phyloP scores from a whole-genome alignment of 257 asterid species.

The Solanum bukasovii region DNA sequence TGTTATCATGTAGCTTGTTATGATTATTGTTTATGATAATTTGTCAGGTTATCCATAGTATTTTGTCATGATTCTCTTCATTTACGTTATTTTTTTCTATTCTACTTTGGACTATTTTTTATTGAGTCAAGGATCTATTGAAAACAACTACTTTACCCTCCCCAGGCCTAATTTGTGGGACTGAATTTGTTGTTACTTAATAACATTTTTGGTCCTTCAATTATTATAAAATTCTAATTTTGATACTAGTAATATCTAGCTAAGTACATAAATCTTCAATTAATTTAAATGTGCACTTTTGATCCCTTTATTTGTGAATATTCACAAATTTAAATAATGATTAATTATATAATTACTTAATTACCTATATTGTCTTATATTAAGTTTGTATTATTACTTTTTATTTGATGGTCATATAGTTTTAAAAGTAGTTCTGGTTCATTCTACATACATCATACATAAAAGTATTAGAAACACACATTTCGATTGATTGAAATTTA shows the following conservation, averaged over 20 bases:
- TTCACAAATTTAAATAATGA: background rate
- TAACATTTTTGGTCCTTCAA: background rate
- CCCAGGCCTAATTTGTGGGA: too few relatives aligned
- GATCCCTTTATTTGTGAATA: background rate
- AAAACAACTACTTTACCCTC: background rate
- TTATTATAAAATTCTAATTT: background rate
- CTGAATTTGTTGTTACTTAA: too few relatives aligned
- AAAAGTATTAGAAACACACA: background rate
- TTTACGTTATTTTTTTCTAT: too few relatives aligned
- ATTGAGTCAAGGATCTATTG: background rate
- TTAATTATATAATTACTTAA: background rate
- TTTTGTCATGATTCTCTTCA: background rate
- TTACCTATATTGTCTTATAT: background rate
- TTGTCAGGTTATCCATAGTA: too few relatives aligned
- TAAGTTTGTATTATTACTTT: background rate
- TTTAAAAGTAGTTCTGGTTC: background rate
- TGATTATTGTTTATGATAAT: background rate
- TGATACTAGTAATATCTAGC: background rate
- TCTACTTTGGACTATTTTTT: too few relatives aligned
- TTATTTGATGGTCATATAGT: background rate
- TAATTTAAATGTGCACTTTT: background rate
- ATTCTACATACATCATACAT: background rate
- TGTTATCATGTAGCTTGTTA: too few relatives aligned
- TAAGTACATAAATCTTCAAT: background rate
- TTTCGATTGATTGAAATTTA: background rate